Evolutionary conservation across 257 asterid species (phyloP).

Genomic region (Parsonsia alboflavescens): DNA sequence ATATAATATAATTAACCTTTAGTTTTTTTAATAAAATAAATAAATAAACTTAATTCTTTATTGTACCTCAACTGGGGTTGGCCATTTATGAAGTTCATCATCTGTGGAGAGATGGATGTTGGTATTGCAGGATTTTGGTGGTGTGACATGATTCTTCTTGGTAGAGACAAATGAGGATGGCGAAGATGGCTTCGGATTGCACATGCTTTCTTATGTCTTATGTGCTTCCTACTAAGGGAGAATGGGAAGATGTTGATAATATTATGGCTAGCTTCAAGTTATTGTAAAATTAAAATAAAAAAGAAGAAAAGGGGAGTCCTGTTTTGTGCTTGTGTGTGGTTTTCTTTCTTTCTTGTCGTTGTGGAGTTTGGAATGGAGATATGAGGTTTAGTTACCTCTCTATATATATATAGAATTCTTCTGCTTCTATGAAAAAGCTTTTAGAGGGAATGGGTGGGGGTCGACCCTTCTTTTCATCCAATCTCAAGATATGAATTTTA

Average conservation of each 20-base stretch:
- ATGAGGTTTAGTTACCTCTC: conserved; percentile 24
- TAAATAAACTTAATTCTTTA: too few relatives aligned
- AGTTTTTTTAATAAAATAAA: too few relatives aligned
- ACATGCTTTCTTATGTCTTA: conserved; percentile 31
- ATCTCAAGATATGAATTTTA: not conserved
- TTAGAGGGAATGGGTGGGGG: conserved; percentile 2
- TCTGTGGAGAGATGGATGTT: conserved; percentile 31
- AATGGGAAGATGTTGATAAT: not conserved
- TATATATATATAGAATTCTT: conserved; percentile 35
- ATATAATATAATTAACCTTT: not conserved
- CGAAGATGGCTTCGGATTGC: conserved; percentile 69
- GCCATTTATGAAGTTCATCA: conserved; percentile 68
- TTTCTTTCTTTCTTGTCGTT: conserved; percentile 36
- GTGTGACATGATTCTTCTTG: conserved; percentile 39
- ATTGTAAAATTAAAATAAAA: conserved; percentile 13
- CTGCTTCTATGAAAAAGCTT: not conserved
- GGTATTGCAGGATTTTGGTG: conserved; percentile 33
- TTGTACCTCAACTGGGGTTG: conserved; percentile 56
- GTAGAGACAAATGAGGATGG: conserved; percentile 53
- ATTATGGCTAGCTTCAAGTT: not conserved
- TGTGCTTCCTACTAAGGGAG: not conserved
- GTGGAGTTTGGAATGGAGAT: conserved; percentile 35
- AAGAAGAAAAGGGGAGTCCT: conserved; percentile 15
- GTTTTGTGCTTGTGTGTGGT: conserved; percentile 26
- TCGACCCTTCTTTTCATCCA: conserved; percentile 17